Percentiles rank a stretch among this genome's conserved stretches.
Evolutionary conservation across 805 yeast species (phyloP).

Genomic region (Candida adriatica): DNA sequence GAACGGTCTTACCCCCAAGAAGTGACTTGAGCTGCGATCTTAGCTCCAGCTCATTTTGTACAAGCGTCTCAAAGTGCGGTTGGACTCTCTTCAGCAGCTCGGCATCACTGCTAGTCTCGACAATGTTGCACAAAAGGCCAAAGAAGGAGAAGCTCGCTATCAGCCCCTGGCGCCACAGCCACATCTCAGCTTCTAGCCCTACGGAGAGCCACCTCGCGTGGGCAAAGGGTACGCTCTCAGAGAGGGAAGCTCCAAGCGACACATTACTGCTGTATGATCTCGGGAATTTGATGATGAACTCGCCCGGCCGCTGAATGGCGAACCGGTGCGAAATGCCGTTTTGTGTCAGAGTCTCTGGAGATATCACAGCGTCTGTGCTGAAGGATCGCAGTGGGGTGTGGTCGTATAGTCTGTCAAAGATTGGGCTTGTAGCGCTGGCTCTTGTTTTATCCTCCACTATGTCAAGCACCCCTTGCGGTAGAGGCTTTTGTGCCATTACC

Average conservation of each 20-base stretch:
- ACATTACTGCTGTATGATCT: constrained; percentile 42
- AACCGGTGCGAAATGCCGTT: constrained; percentile 42
- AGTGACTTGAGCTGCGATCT: constrained; percentile 32
- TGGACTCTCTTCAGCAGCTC: constrained; percentile 29
- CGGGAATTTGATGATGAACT: constrained; percentile 52
- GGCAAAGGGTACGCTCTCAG: constrained; percentile 54
- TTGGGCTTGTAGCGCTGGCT: constrained; percentile 8
- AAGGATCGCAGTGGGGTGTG: constrained; percentile 14
- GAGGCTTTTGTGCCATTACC: too few relatives aligned
- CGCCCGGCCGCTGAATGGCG: constrained; percentile 55
- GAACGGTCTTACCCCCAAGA: constrained; percentile 28
- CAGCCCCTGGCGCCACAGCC: constrained; percentile 41
- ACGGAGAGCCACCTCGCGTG: constrained; percentile 47
- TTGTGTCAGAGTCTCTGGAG: constrained; percentile 41
- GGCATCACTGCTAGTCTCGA: constrained; percentile 33
- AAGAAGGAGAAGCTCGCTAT: constrained; percentile 48
- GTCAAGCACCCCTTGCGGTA: constrained; percentile 25
- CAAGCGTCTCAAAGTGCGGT: constrained; percentile 28
- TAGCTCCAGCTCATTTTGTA: constrained; percentile 35
- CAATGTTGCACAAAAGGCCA: constrained; percentile 40
- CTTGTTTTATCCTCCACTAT: constrained; percentile 15
- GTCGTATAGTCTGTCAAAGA: constrained; percentile 17
- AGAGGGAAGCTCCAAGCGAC: constrained; percentile 49
- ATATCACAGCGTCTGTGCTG: constrained; percentile 40
- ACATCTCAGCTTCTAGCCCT: constrained; percentile 41